A percentile compares a stretch with the other conserved stretches of the same genome.
These are phyloP conservation scores for Apiospora marii DNA, from an alignment of 2,329 filamentous ascomycete genomes.

Conservation along the genomic window DNA sequence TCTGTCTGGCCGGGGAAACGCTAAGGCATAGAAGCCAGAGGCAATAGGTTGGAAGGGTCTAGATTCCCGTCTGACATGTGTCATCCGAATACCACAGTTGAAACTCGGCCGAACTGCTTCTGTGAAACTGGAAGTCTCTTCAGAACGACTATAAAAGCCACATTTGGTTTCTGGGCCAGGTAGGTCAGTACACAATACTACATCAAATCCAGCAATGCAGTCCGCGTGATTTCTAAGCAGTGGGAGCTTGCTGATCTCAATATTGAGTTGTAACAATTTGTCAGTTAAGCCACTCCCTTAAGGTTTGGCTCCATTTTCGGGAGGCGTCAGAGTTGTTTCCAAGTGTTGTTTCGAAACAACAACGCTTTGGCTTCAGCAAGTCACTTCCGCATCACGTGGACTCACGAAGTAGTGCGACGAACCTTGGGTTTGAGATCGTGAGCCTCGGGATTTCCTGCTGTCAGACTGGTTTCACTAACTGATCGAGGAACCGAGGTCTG, in stretches of 20 bases:
- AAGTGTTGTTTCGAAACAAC: neutral
- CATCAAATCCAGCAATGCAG: neutral
- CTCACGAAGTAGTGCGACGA: too few species aligned
- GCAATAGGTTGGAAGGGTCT: neutral
- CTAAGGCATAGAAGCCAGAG: too few species aligned
- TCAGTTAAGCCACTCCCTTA: neutral
- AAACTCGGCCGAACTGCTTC: neutral
- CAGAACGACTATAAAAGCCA: neutral
- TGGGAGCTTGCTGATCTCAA: neutral
- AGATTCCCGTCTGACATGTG: neutral
- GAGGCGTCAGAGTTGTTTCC: constrained; percentile 2
- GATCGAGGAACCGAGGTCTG: neutral
- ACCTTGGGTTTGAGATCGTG: neutral
- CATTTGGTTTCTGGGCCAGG: neutral
- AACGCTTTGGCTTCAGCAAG: neutral
- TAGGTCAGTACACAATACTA: too few species aligned
- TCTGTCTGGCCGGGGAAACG: too few species aligned
- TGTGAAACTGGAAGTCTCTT: neutral
- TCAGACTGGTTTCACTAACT: too few species aligned
- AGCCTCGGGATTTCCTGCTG: neutral
- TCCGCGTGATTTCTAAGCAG: neutral
- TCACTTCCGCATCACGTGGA: neutral
- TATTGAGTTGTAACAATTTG: neutral
- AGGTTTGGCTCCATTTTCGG: neutral
- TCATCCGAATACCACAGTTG: neutral